Base-by-base conservation (phyloP, 2,329 filamentous ascomycete species). In the Incumbomyces delicatus region DNA sequence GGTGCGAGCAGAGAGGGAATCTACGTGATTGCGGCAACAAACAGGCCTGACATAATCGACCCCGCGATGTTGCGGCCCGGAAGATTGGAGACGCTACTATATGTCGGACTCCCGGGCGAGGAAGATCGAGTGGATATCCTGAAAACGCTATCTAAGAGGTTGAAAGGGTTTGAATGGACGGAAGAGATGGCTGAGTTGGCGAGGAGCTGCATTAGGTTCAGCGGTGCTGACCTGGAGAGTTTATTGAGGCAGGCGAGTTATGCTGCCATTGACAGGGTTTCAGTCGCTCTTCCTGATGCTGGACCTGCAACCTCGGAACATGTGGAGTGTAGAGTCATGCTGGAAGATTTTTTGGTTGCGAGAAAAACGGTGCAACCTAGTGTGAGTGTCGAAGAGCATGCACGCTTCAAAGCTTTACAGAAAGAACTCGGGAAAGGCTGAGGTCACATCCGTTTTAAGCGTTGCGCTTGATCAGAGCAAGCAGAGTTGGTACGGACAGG, bases 41-140 rank as follows among this genome's bases (percentile, higher is more conserved):
- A 98, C 64, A 74, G 92, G 0, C 90, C 90, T 0, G 90, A 96
- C 61, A 94, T 95, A 69, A 96, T 98, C 56, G 92, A 98, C 62
- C 81, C 87, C 1, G 92, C 92, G 1, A 94, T 98, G 80, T 76
- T 96, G 10, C 83, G 92, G 1, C 90, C 92, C 0, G 92, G 92
- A 1, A 82, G 92, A 20, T 74, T 98, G 1, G 90, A 89, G 53
- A 90, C 83, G 0, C 78, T 83, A n/a, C 75, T 96, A 20, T 95
- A 90, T 57, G 84, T 98, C 33, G 89, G 92, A 58, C 69, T 96
- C 0, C 92, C 92, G 0, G 82, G 80, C 20, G 72, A 82, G 0
- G 74, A 81, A 6, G 88, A 95, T 61, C 77, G 92, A 12, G 85
- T 85, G 0, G 87, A 94, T 47, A 98, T 98, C 51, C 71, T 98